A percentile compares a stretch with the other conserved stretches of the same genome.
These are phyloP conservation scores for Eucalyptus regnans DNA, from an alignment of 345 rosid species.

Conservation along the genomic window DNA sequence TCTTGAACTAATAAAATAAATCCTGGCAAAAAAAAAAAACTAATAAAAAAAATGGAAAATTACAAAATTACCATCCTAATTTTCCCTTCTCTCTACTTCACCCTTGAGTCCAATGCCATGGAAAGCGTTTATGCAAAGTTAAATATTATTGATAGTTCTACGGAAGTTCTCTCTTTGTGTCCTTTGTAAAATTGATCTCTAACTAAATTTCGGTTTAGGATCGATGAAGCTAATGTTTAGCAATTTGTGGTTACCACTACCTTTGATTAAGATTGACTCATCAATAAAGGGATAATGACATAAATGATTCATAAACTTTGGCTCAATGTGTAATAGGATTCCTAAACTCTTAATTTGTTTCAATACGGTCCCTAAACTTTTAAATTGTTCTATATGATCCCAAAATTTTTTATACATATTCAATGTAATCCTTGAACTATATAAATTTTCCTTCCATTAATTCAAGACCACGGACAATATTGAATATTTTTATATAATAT, in stretches of 20 bases:
- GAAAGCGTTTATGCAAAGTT: background rate
- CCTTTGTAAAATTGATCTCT: background rate
- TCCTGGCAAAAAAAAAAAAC: background rate
- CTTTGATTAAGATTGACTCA: background rate
- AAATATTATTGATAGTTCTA: background rate
- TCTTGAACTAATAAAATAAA: background rate
- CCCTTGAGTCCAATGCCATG: background rate
- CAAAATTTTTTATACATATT: fast-evolving
- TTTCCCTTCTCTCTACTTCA: background rate
- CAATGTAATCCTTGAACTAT: no score
- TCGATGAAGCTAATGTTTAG: background rate
- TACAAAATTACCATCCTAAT: background rate
- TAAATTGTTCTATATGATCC: fast-evolving
- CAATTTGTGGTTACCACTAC: background rate
- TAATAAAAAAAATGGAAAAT: background rate
- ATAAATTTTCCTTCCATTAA: no score
- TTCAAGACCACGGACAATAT: fast-evolving
- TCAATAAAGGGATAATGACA: no score
- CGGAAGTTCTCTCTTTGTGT: background rate
- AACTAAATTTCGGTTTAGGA: background rate
- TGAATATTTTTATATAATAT: no score
- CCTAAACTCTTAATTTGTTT: no score
- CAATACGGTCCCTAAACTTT: fast-evolving
- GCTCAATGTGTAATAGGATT: fast-evolving
- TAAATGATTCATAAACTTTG: no score